Base-by-base conservation (phyloP, 2,329 filamentous ascomycete species). In the Endothia cerciana region DNA sequence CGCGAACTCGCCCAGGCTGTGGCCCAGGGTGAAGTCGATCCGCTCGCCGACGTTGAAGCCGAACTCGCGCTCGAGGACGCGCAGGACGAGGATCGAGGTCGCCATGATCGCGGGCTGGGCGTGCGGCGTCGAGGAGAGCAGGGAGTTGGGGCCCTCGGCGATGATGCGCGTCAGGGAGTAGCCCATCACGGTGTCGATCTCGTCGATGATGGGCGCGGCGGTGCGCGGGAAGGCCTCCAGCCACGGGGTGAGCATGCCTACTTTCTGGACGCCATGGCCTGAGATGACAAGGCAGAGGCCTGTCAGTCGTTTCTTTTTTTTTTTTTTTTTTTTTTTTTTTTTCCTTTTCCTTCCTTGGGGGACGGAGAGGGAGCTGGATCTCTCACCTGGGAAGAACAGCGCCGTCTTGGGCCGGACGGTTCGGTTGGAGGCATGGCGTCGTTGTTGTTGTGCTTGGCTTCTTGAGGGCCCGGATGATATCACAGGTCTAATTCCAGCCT, bases 81-180 rank as follows among this genome's bases (percentile, higher is more conserved):
- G 90, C 63, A 97, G 84, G 74, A 97, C 96, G 66, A 97, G 85
- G 74, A 97, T 89, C 36, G 92, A 96, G 4, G 93, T 95, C 17
- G 93, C 92, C 93, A 98, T 97, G 77, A 97, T 97, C 72, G 94
- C 94, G 1, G 94, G 94, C 77, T 98, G 94, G 4, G 94, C 91
- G 75, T 97, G 94, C 70, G 91, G 87, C 4, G 94, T 97, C 65
- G 87, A 86, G 49, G 92, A 96, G 64, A 98, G 87, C 61, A 84
- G 80, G 64, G 87, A 88, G 71, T 91, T 92, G 1, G 94, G 91
- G 0, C 94, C 94, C 36, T 91, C 82, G 67, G 89, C 88, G 71
- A 97, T 97, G 66, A 94, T 84, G 33, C 84, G 82, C 47, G 92
- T 93, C 65, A 98, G 85, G 69, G 89, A 89, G 73, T 89, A 88